Conservation (phyloP, 164 flowering plant species). For the Dillenia turbinata region DNA sequence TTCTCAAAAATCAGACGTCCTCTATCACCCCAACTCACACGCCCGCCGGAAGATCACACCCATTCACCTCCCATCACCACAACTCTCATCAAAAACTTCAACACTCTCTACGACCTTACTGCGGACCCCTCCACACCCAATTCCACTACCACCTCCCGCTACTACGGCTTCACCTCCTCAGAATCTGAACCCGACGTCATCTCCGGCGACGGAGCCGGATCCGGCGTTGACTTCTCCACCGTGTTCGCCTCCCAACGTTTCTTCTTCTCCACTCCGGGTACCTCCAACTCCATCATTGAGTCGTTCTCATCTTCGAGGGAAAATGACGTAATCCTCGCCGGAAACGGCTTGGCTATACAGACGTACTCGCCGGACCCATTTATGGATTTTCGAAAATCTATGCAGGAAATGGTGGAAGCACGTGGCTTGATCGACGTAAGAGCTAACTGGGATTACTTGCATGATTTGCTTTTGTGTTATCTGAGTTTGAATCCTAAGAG, state of each 20-base stretch:
- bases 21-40: conserved; percentile 6
- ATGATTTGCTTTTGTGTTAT: conserved; percentile 55
- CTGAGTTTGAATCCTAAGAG: conserved; percentile 45
- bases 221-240: conserved; percentile 25
- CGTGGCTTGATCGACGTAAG: conserved; percentile 28
- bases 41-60: conserved; percentile 11
- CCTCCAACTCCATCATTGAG: conserved; percentile 60
- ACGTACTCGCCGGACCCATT: conserved; percentile 55
- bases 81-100: conserved; percentile 28
- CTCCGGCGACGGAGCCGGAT: conserved; percentile 17
- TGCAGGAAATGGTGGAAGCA: conserved; percentile 95
- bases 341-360: conserved; percentile 34
- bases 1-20: conserved; percentile 39
- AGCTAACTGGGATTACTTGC: conserved; percentile 48
- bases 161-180: conserved; percentile 6
- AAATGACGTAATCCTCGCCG: conserved; percentile 9
- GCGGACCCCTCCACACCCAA: conserved; percentile 4
- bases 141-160: conserved; percentile 6
- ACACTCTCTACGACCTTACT: conserved; percentile 35
- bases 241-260: conserved; percentile 52
- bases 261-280: conserved; percentile 73
- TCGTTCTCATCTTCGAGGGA: conserved; percentile 1
- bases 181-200: conserved; percentile 10
- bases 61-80: conserved; percentile 11
- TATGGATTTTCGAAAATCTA: conserved; percentile 73